Evolutionary conservation across 2,329 filamentous ascomycete species (phyloP), one percentile per base, ranked within the genome.

Genomic region (Aspergillus costaricaensis): DNA sequence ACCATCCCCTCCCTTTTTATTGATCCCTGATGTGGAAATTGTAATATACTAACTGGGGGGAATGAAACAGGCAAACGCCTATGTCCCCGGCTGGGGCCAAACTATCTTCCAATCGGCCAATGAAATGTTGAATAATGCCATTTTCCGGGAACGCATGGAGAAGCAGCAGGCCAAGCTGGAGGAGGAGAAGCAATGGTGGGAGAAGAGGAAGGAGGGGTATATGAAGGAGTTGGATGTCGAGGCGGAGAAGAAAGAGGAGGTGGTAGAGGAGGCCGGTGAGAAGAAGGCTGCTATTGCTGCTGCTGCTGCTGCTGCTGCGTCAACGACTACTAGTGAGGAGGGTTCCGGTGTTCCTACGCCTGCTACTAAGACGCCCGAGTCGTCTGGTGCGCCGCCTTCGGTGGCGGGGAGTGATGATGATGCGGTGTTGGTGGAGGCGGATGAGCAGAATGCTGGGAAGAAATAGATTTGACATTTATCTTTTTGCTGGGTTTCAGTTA

Each of bases 41-140:
- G 8, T 27, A 9, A 27, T 30, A 10, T 30, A 10, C 27, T 30
- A 30, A 30, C 3, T 30, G 8, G 25, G 2, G 25, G 7, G n/a
- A 25, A 10, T 10, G 9, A 9, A 10, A 30, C 50, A 97, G 92
- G 95, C 96, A 70, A 98, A 98, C 75, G 92, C 91, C 19, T 90
- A 97, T 65, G 84, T 87, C 1, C 89, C 91, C 52, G 89, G 89
- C 76, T 99, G 95, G 95, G 95, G 95, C 63, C 89, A 95, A 74
- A 87, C 86, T 59, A 98, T 99, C 76, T 99, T 99, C 85, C 95
- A 99, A 78, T 93, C 91, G 49, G 95, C 95, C 58, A 96, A 96
- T 78, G 95, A 99, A 78, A 97, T 99, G 78, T 88, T 90, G 61
- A 89, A 92, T 72, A 97, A 97, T 79, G 85, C 86, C 44, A 80